Percentiles rank a stretch among this genome's conserved stretches.
phyloP scores from a whole-genome alignment of 1,284 basidiomycete genomes.

The Rhodofomes roseus region DNA sequence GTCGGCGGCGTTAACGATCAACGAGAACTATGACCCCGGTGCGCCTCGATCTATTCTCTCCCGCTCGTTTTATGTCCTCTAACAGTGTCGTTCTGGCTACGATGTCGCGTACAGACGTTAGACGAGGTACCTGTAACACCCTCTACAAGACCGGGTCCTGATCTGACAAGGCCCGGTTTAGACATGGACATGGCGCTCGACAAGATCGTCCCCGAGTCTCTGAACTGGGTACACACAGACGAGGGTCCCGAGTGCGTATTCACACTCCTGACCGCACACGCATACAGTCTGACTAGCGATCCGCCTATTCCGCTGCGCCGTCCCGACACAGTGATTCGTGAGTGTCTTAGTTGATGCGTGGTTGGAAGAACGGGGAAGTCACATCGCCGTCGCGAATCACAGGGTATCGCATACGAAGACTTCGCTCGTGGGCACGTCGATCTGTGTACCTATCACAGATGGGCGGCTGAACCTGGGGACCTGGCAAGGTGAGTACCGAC shows the following conservation, averaged over 20 bases:
- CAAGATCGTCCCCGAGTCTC: constrained; percentile 79
- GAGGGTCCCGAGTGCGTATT: constrained; percentile 81
- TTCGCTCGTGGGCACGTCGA: constrained; percentile 75
- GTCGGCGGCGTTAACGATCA: constrained; percentile 83
- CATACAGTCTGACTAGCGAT: constrained; percentile 2
- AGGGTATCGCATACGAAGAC: constrained; percentile 92
- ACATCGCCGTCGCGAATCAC: neutral
- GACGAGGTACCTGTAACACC: constrained; percentile 38
- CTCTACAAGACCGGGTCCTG: constrained; percentile 6
- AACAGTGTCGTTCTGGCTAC: neutral
- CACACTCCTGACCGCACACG: neutral
- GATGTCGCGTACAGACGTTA: constrained; percentile 45
- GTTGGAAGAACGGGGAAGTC: neutral
- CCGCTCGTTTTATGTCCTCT: neutral
- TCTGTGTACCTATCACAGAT: constrained; percentile 84
- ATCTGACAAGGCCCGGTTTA: constrained; percentile 25
- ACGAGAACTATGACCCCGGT: constrained; percentile 83
- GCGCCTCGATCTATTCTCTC: constrained; percentile 3
- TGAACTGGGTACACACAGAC: constrained; percentile 88
- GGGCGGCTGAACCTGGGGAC: constrained; percentile 83
- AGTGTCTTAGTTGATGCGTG: constrained; percentile 23
- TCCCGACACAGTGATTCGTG: constrained; percentile 61
- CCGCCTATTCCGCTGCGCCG: neutral
- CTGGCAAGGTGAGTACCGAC: constrained; percentile 70
- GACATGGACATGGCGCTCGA: constrained; percentile 89